Conservation (phyloP, 495 filamentous ascomycete genomes). For the Neurospora tetraspora region DNA sequence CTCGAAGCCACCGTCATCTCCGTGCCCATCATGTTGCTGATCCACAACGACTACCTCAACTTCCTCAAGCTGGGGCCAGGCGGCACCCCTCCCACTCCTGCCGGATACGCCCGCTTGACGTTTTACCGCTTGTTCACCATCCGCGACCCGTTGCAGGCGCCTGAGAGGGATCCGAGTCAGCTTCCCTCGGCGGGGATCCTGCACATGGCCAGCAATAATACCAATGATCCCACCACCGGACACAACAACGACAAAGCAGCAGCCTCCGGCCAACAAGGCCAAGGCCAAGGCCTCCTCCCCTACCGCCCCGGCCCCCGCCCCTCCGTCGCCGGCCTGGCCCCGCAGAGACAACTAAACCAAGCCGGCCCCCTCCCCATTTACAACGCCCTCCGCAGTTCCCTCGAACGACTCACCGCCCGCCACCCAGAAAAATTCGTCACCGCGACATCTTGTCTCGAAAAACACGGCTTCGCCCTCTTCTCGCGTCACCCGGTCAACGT, state of each 20-base stretch:
- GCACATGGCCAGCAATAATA: neutral
- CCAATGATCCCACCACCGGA: no score
- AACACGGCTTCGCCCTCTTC: conserved; percentile 68
- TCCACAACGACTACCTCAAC: conserved; percentile 65
- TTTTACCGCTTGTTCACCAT: conserved; percentile 48
- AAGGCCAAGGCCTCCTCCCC: conserved; percentile 15
- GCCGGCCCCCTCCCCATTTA: conserved; percentile 43
- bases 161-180: conserved; percentile 22
- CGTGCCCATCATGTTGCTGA: conserved; percentile 42
- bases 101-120: conserved; percentile 63
- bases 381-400: conserved; percentile 33
- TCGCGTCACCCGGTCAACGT: conserved; percentile 47
- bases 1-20: conserved; percentile 39
- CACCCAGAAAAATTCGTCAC: conserved; percentile 42
- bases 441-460: conserved; percentile 67
- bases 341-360: conserved; percentile 68
- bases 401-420: conserved; percentile 38
- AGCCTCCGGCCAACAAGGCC: no score
- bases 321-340: conserved; percentile 60
- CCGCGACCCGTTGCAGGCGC: conserved; percentile 44
- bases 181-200: conserved; percentile 32
- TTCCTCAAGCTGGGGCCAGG: conserved; percentile 73
- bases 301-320: conserved; percentile 54
- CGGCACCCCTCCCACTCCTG: conserved; percentile 63
- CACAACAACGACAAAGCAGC: no score